Evolutionary conservation across 2,329 filamentous ascomycete genomes (phyloP), one percentile per base, ranked within the genome.

Genomic region (Hypoxylon sp.): DNA sequence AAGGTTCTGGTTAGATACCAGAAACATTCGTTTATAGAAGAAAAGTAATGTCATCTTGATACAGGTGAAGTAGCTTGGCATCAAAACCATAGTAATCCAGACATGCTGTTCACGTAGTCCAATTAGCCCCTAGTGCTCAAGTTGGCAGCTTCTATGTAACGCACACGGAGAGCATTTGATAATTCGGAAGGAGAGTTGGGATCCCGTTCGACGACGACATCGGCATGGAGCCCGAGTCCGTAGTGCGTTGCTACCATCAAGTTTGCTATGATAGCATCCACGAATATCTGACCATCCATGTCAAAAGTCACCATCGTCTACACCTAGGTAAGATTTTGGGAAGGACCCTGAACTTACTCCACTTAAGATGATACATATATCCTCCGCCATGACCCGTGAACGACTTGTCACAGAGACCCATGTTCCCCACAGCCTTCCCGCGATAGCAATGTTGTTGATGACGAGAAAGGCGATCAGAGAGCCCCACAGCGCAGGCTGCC

Each of bases 81-180:
- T 65, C n/a, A 63, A 41, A 11, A 65, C 61, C 62, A 63, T 63
- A 13, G 59, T 65, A 6, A 65, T 60, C 62, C 62, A 65, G 13
- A 65, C 35, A 54, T 65, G 61, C 62, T 65, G 32, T 43, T 19
- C 13, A 9, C 29, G 20, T 41, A 9, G 11, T 25, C 47, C 17
- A 15, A 15, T 57, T 23, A 59, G 48, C 34, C 25, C 25, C 5
- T 8, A 13, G n/a, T n/a, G n/a, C n/a, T n/a, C n/a, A n/a, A n/a
- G n/a, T n/a, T n/a, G n/a, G n/a, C n/a, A n/a, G n/a, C n/a, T n/a
- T 9, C 9, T 6, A 9, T n/a, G 32, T 37, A 7, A 50, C 55
- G n/a, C 55, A 64, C 62, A 38, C 55, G 57, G 20, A 64, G 61
- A n/a, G 58, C 57, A 2, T 59, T 52, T 3, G 62, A 61, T 6